These are phyloP conservation scores for Amanita exitialis DNA, from an alignment of 768 basidiomycete species.

Conservation along the genomic window DNA sequence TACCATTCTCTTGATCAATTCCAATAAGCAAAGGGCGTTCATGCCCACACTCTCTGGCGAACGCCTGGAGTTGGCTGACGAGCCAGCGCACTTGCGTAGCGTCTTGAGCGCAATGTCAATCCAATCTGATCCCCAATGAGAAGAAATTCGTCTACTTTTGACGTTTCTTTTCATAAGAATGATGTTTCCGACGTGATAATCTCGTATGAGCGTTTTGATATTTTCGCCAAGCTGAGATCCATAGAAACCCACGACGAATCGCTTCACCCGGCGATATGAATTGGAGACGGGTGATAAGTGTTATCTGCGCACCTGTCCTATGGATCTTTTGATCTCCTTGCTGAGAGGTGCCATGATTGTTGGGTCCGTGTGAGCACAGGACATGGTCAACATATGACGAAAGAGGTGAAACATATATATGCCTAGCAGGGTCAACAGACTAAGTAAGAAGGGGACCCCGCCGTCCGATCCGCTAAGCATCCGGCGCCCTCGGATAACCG, in stretches of 20 bases:
- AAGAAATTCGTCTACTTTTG: conserved; percentile 24
- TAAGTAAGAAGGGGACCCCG: too few relatives aligned
- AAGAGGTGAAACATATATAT: too few relatives aligned
- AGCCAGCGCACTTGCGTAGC: conserved; percentile 39
- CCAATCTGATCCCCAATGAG: not conserved
- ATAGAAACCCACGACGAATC: conserved; percentile 69
- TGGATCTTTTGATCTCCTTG: conserved; percentile 8
- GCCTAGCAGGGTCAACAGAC: too few relatives aligned
- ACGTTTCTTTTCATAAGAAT: conserved; percentile 67
- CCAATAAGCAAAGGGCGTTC: conserved; percentile 49
- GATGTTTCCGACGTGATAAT: conserved; percentile 58
- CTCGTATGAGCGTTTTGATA: conserved; percentile 43
- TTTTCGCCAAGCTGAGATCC: conserved; percentile 42
- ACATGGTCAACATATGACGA: too few relatives aligned
- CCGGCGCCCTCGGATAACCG: too few relatives aligned
- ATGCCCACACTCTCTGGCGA: conserved; percentile 52
- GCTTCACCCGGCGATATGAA: conserved; percentile 26
- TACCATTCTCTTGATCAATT: conserved; percentile 69
- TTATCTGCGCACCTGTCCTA: conserved; percentile 30
- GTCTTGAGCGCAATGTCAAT: conserved; percentile 20
- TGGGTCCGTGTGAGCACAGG: too few relatives aligned
- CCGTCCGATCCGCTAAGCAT: too few relatives aligned
- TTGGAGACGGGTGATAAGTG: not conserved
- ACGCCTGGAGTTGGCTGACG: conserved; percentile 36
- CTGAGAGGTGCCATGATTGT: conserved; percentile 18